phyloP scores from a whole-genome alignment of 129 eudicot species.

The Flaveria trinervia region DNA sequence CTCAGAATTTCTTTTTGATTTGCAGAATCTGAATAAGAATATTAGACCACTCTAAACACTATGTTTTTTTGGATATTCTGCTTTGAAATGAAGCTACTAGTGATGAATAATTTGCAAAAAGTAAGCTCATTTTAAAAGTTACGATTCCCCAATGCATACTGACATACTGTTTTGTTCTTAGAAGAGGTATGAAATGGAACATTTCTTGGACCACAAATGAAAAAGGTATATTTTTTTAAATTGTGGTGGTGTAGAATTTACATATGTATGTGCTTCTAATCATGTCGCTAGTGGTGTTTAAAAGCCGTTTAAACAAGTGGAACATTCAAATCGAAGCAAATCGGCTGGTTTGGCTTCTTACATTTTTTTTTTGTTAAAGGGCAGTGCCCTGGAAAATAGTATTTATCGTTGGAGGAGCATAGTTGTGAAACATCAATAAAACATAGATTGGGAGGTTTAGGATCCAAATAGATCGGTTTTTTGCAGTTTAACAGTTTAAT shows the following conservation, averaged over 20 bases:
- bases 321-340: no score
- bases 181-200: conserved; percentile 22
- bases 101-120: conserved; percentile 22
- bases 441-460: no score
- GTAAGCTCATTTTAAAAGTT: conserved; percentile 14
- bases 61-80: conserved; percentile 33
- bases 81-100: conserved; percentile 29
- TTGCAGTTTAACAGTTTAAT: no score
- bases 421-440: no score
- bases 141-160: conserved; percentile 16
- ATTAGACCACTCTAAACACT: not conserved
- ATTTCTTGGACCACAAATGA: conserved; percentile 23
- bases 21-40: conserved; percentile 20
- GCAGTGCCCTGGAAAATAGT: no score
- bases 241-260: not conserved
- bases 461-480: no score
- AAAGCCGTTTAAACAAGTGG: no score
- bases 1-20: not conserved
- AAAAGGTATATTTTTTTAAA: not conserved
- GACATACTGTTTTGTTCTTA: conserved; percentile 13
- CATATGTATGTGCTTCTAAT: no score
- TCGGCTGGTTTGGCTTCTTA: no score
- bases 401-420: no score
- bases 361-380: no score
- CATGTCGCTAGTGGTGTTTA: no score